These are phyloP conservation scores for Austroboletus niveus DNA, from an alignment of 1,284 basidiomycete species.

Conservation along the genomic window DNA sequence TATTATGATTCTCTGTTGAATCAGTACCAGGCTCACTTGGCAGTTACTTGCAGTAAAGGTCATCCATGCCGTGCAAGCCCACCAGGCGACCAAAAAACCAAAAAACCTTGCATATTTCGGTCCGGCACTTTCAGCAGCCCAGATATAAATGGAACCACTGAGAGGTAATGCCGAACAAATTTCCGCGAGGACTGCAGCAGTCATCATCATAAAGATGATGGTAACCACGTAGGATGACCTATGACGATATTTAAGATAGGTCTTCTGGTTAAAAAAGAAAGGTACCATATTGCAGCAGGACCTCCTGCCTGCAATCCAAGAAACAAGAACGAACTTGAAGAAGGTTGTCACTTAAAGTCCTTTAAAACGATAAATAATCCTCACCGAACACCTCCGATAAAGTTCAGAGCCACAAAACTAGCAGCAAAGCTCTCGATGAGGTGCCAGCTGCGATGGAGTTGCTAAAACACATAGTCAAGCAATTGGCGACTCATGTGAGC, in stretches of 20 bases:
- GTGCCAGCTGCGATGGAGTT: constrained; percentile 81
- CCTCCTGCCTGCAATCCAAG: constrained; percentile 81
- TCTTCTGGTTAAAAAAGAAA: neutral
- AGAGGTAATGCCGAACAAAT: constrained; percentile 83
- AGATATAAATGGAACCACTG: constrained; percentile 87
- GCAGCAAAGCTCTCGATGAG: constrained; percentile 80
- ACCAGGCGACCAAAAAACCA: constrained; percentile 87
- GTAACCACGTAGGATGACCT: constrained; percentile 83
- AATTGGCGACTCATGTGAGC: constrained; percentile 1
- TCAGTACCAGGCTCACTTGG: constrained; percentile 48
- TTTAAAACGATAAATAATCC: constrained; percentile 5
- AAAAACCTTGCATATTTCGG: constrained; percentile 80
- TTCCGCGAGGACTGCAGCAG: constrained; percentile 81
- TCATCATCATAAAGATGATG: constrained; percentile 81
- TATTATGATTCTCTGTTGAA: neutral
- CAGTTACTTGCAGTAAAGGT: constrained; percentile 83
- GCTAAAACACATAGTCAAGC: constrained; percentile 39
- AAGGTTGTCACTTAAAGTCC: neutral
- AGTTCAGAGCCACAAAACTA: constrained; percentile 82
- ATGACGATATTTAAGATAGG: constrained; percentile 1
- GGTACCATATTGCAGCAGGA: constrained; percentile 76
- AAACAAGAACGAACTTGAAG: constrained; percentile 67
- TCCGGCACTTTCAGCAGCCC: constrained; percentile 87
- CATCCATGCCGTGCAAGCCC: constrained; percentile 88
- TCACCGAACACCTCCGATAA: constrained; percentile 81